Base-by-base conservation (phyloP, 2,329 filamentous ascomycete species). In the Verticillium longisporum region DNA sequence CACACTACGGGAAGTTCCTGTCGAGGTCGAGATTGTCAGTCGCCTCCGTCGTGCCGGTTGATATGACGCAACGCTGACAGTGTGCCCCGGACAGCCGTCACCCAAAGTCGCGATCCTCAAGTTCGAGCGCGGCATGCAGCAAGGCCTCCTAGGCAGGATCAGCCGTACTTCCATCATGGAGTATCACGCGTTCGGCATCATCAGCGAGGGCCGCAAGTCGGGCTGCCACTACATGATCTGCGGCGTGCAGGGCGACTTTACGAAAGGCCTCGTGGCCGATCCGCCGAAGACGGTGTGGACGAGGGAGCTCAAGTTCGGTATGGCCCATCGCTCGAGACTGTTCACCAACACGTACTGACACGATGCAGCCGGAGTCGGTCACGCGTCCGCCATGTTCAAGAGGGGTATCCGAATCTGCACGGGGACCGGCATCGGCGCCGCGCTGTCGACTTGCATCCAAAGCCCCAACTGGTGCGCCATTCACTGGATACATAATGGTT, bases 371-470 rank as follows among this genome's bases (percentile, higher is more conserved):
- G 75, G 75, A 38, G 74, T 76, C 59, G 75, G 75, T 3, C 74
- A 77, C 65, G 74, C 75, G 6, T 77, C 75, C 0, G 73, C 73
- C 60, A 77, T 77, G 74, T 76, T 75, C 64, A 76, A 76, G 65
- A 67, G 74, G 59, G 75, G 74, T 21, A 77, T 77, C 56, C 73
- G 74, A 50, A 71, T 77, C 60, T 76, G 74, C 65, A 77, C 75
- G 0, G 74, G 74, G 36, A 77, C 75, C 1, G 75, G 75, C 18
- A 76, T 77, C 57, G 75, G 75, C 1, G 75, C 75, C 21, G 74
- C 75, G 1, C 66, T 77, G 7, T 76, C 75, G 0, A 77, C 75
- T 7, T 77, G 75, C 66, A 76, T 77, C 62, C 75, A 77, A 61
- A 74, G 68, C 62, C 68, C 68, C 9, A 68, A 75, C 59, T 76